Base-by-base conservation (phyloP, 1,139 yeast genomes). In the Magnusiomyces ingens region DNA sequence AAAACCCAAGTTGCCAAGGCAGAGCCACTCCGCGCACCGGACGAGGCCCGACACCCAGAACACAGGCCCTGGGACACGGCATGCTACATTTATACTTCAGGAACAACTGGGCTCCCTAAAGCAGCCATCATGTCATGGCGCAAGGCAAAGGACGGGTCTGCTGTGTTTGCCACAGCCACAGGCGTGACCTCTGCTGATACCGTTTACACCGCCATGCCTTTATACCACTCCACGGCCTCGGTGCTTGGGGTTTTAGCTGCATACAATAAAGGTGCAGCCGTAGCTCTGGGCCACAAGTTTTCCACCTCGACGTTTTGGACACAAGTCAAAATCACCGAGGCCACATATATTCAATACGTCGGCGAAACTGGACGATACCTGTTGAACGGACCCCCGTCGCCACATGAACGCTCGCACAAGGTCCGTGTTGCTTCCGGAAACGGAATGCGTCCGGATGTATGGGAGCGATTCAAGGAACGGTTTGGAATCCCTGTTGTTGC, bases 101-200 rank as follows among this genome's bases (percentile, higher is more conserved):
- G 99, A 47, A 91, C 98, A 10, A 89, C 98, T 0, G 98, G 98
- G 0, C 71, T 90, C 59, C 98, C 99, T 13, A 93, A 93, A 69
- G 88, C 97, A 3, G 98, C 96, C 3, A 84, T 88, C 58, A 85
- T 91, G 82, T 84, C 95, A 2, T 90, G 97, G 96, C 77, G 89
- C 62, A 91, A 90, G 69, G 78, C 85, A 2, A 64, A 67, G 2
- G 74, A 85, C 74, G 95, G 96, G 0, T 75, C 89, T 1, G 71
- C 77, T 8, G 66, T 86, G 44, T 89, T 88, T 67, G 89, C 90
- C 1, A 76, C 77, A 59, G 84, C 87, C 52, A 79, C 86, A 75
- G 78, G 82, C 58, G 75, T 89, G 60, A 69, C 71, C n/a, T 59
- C 68, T 2, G 65, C 71, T 2, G 81, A 87, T 21, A 79, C 78